Percentiles rank a stretch among this genome's conserved stretches.
Evolutionary conservation across 2,329 filamentous ascomycete species (phyloP).

Genomic region (Paraphaeosphaeria sporulosa): DNA sequence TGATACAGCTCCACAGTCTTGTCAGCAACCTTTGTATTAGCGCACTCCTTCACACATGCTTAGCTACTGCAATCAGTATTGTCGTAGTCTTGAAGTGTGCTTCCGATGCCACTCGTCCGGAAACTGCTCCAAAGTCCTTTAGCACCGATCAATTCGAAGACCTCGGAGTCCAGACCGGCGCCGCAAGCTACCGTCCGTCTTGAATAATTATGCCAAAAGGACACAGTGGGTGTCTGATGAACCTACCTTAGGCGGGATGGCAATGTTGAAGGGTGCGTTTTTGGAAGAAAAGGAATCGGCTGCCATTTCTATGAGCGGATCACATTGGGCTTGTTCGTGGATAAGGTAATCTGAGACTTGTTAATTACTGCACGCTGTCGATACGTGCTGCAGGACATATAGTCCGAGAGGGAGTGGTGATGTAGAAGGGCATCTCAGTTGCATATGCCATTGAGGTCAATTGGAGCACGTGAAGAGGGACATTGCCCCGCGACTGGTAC

Average conservation of each 20-base stretch:
- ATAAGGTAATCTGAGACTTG: slow-evolving; percentile 18
- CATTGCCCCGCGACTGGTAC: not conserved
- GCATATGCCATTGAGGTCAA: not conserved
- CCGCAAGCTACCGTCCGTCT: slow-evolving; percentile 27
- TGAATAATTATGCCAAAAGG: slow-evolving; percentile 16
- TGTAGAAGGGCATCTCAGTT: slow-evolving; percentile 12
- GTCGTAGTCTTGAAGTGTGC: slow-evolving; percentile 24
- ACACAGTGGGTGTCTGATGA: slow-evolving; percentile 23
- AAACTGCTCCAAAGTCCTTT: slow-evolving; percentile 19
- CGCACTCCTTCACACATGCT: slow-evolving; percentile 20
- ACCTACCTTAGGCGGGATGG: slow-evolving; percentile 22
- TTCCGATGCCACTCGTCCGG: slow-evolving; percentile 16
- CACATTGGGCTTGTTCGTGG: slow-evolving; percentile 21
- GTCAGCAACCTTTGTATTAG: not conserved
- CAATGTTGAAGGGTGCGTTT: slow-evolving; percentile 23
- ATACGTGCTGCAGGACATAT: slow-evolving; percentile 7
- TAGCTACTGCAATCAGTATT: slow-evolving; percentile 18
- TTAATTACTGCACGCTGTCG: not conserved
- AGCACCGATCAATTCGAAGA: slow-evolving; percentile 21
- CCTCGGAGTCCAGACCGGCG: slow-evolving; percentile 16
- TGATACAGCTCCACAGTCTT: slow-evolving; percentile 10
- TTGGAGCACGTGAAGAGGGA: not conserved
- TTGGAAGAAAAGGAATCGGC: slow-evolving; percentile 13
- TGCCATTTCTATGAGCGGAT: slow-evolving; percentile 16
- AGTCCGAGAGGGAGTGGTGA: slow-evolving; percentile 18